Evolutionary conservation across 2,329 filamentous ascomycete genomes (phyloP).

Genomic region (Septoria linicola): DNA sequence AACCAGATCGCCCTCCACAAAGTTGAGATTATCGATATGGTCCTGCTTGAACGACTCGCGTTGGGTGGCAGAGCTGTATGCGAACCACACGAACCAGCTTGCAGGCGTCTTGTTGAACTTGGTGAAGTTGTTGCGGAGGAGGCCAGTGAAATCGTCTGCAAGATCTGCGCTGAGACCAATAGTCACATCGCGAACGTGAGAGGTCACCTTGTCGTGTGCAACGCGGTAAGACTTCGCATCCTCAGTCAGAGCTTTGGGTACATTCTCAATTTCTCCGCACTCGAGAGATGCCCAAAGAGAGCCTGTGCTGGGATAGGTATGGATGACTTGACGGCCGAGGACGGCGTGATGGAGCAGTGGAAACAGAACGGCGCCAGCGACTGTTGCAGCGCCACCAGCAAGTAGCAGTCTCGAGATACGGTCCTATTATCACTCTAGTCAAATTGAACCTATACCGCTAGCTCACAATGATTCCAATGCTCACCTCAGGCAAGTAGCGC

Average conservation of each 20-base stretch:
- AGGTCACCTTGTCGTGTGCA: constrained; percentile 26
- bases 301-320: constrained; percentile 21
- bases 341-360: constrained; percentile 22
- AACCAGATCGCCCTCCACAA: constrained; percentile 26
- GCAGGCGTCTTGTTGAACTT: constrained; percentile 22
- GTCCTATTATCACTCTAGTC: constrained; percentile 13
- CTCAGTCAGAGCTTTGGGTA: constrained; percentile 23
- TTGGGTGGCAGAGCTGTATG: constrained; percentile 7
- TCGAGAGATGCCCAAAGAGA: constrained; percentile 24
- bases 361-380: constrained; percentile 23
- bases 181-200: constrained; percentile 19
- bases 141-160: constrained; percentile 23
- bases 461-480: background rate
- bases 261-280: constrained; percentile 23
- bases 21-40: constrained; percentile 23
- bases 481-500: constrained; percentile 11
- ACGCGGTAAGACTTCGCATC: constrained; percentile 22
- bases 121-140: constrained; percentile 25
- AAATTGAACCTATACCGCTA: background rate
- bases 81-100: constrained; percentile 22
- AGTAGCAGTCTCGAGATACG: constrained; percentile 23
- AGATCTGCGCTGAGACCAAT: constrained; percentile 16
- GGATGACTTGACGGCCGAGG: constrained; percentile 24
- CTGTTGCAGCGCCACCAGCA: constrained; percentile 18
- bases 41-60: constrained; percentile 23